Percentiles rank a stretch among this genome's conserved stretches.
These are phyloP conservation scores for Vigna angularis DNA, from an alignment of 306 rosid genomes.

Conservation along the genomic window DNA sequence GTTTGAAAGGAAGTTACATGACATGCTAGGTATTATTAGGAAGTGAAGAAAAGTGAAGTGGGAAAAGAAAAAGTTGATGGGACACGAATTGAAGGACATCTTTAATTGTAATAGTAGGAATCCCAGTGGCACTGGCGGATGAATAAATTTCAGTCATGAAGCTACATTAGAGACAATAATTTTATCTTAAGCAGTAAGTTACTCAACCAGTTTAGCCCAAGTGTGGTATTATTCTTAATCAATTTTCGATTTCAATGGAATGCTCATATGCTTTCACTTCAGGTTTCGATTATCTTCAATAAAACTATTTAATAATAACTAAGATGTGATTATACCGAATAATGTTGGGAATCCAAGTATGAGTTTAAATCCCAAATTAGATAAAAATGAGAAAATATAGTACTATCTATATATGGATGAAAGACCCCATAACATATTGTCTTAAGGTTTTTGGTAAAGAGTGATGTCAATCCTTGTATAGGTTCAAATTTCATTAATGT, in stretches of 20 bases:
- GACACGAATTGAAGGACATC: conserved; percentile 40
- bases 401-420: too few relatives aligned
- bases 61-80: conserved; percentile 29
- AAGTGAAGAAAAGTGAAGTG: conserved; percentile 36
- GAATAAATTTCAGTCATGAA: conserved; percentile 22
- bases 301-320: neutral
- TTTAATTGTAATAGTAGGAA: conserved; percentile 37
- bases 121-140: neutral
- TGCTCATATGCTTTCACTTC: neutral
- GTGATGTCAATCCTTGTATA: too few relatives aligned
- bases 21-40: conserved; percentile 39
- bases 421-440: too few relatives aligned
- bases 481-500: too few relatives aligned
- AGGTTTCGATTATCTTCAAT: conserved; percentile 10
- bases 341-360: too few relatives aligned
- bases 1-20: conserved; percentile 26
- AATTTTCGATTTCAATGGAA: too few relatives aligned
- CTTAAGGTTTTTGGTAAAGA: too few relatives aligned
- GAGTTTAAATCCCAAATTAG: too few relatives aligned
- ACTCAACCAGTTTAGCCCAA: conserved; percentile 4
- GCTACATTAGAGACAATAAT: conserved; percentile 29
- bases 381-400: too few relatives aligned
- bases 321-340: too few relatives aligned
- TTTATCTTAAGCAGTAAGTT: conserved; percentile 38
- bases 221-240: neutral